Percentiles rank a stretch among this genome's conserved stretches.
These are phyloP conservation scores for Parmales sp. DNA, from an alignment of 108 stramenopile genomes.

Conservation along the genomic window DNA sequence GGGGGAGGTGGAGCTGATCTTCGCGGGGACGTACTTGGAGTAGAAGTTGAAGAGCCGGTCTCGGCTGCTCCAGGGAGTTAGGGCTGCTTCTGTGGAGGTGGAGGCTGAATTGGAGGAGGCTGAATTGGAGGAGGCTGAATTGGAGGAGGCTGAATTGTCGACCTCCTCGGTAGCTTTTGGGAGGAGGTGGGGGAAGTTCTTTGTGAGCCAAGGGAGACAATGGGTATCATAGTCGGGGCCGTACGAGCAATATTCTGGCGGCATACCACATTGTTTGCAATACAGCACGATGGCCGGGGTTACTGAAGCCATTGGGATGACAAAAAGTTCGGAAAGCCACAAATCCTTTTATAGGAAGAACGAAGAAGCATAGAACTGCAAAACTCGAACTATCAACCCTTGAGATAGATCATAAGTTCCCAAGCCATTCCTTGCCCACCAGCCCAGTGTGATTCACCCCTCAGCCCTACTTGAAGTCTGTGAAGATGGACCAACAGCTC, in stretches of 20 bases:
- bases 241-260: conserved; percentile 92
- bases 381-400: too few species aligned
- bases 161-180: background rate
- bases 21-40: conserved; percentile 70
- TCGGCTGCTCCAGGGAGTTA: conserved; percentile 62
- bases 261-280: conserved; percentile 84
- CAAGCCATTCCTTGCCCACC: too few species aligned
- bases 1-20: conserved; percentile 19
- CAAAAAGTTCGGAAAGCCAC: too few species aligned
- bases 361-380: too few species aligned
- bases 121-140: too few species aligned
- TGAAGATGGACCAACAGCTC: too few species aligned
- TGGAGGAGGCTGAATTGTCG: background rate
- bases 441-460: too few species aligned
- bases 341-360: too few species aligned
- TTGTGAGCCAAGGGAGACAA: conserved; percentile 62
- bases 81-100: conserved; percentile 11
- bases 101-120: too few species aligned
- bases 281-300: conserved; percentile 46
- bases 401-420: too few species aligned
- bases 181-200: conserved; percentile 50
- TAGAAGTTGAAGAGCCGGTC: conserved; percentile 70
- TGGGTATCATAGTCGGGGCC: conserved; percentile 78
- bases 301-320: too few species aligned
- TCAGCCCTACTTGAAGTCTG: too few species aligned